phyloP scores from a whole-genome alignment of 2,329 filamentous ascomycete species.

The Pseudovirgaria hyperparasitica region DNA sequence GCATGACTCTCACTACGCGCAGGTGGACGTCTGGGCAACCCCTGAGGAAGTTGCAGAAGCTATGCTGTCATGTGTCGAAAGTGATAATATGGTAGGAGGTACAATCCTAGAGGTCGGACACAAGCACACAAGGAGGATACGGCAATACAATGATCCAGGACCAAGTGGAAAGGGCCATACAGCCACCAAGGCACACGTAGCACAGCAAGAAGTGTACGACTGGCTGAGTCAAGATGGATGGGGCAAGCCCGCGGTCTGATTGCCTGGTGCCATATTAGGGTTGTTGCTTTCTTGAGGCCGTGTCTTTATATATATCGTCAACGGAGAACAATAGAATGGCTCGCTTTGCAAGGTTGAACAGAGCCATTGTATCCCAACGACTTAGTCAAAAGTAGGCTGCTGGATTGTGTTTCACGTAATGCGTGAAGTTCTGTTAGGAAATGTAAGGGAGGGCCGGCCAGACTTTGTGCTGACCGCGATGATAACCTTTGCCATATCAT shows the following conservation, averaged over 20 bases:
- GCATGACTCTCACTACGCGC: too few relatives aligned
- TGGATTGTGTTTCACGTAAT: neutral
- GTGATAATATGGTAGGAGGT: slow-evolving; percentile 35
- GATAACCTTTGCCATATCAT: too few relatives aligned
- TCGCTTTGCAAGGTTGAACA: neutral
- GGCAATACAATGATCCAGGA: slow-evolving; percentile 40
- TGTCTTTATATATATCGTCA: slow-evolving; percentile 2
- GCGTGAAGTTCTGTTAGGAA: slow-evolving; percentile 1
- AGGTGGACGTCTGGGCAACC: slow-evolving; percentile 43
- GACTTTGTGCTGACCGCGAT: too few relatives aligned
- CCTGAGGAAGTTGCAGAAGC: slow-evolving; percentile 47
- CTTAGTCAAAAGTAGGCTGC: neutral
- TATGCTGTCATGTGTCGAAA: slow-evolving; percentile 44
- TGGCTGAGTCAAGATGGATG: slow-evolving; percentile 36
- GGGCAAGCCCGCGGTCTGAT: slow-evolving; percentile 25
- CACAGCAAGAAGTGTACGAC: slow-evolving; percentile 37
- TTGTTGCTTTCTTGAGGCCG: neutral
- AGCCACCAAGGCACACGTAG: slow-evolving; percentile 27
- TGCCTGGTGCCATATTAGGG: neutral
- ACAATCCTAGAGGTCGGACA: slow-evolving; percentile 45
- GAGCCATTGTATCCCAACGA: neutral
- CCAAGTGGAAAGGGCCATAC: slow-evolving; percentile 36
- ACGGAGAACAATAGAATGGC: slow-evolving; percentile 5
- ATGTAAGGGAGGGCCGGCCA: slow-evolving; percentile 2
- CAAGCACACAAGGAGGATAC: slow-evolving; percentile 36